Evolutionary conservation across 139 green algal genomes (phyloP), one percentile per base, ranked within the genome.

Genomic region (Picochlorum sp.): DNA sequence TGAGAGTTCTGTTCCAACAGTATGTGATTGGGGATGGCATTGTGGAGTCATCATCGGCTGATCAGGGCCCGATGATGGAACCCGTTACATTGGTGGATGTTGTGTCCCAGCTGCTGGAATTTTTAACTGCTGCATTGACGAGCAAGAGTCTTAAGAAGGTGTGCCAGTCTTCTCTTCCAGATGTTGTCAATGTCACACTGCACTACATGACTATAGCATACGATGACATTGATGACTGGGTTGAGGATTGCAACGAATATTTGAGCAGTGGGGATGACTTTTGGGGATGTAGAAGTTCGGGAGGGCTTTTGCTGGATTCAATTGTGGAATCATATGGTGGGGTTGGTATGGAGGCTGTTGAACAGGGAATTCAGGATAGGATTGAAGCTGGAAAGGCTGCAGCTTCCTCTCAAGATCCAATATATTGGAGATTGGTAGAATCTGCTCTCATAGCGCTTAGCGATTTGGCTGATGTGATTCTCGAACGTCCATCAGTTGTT

Each of bases 401-500:
- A 8, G 37, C 23, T 62, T 60, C 70, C 3, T 47, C 73, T 10
- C 68, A 71, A 18, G 66, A 77, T 24, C 28, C 58, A 3, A 63
- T 63, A 16, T 95, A 87, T 83, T 96, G 89, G 89, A 61, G 70
- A 49, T 37, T 85, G 60, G 74, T 85, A 3, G 88, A 96, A 49
- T 88, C 87, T 3, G 72, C 77, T 1, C 72, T 96, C 65, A 68
- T 88, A n/a, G 86, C 83, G 1, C 54, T 90, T 28, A 21, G 51
- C 7, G 88, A 85, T 10, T 52, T 63, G 1, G 65, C 77, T 4
- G 67, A 66, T 10, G 72, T 86, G 16, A 41, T 54, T 26, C 13
- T 54, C 18, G 47, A 54, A 54, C 18, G 47, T 54, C 16, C 18
- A 54, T 21, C n/a, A 41, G 34, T 41, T 14, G 34, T 41, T 41